Evolutionary conservation across 768 basidiomycete species (phyloP).

Genomic region (Collybiopsis luxurians): DNA sequence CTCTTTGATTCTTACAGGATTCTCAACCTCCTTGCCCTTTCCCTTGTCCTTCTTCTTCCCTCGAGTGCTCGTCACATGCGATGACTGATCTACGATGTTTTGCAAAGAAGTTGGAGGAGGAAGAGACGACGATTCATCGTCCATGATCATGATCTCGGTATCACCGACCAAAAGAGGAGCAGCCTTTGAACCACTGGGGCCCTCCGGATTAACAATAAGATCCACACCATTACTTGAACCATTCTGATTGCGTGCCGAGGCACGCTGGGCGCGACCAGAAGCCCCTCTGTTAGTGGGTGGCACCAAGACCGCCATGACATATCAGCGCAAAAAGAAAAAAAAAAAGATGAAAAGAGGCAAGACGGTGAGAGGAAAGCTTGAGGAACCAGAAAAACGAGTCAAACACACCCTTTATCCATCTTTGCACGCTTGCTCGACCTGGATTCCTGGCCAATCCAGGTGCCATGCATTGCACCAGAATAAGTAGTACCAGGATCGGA

Average conservation of each 20-base stretch:
- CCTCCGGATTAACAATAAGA: conserved; percentile 33
- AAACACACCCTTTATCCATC: conserved; percentile 68
- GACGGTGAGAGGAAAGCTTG: conserved; percentile 14
- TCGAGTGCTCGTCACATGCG: conserved; percentile 28
- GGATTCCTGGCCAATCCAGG: conserved; percentile 59
- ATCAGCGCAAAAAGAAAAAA: conserved; percentile 18
- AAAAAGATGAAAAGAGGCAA: conserved; percentile 19
- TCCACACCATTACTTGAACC: conserved; percentile 35
- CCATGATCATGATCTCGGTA: conserved; percentile 53
- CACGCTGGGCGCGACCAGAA: conserved; percentile 70
- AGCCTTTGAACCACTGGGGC: conserved; percentile 31
- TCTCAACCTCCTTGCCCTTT: conserved; percentile 42
- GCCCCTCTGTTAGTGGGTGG: conserved; percentile 39
- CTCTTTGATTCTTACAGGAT: conserved; percentile 46
- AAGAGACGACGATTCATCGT: conserved; percentile 53
- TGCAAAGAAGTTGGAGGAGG: conserved; percentile 64
- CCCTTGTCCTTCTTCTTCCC: conserved; percentile 47
- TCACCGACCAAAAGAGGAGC: conserved; percentile 41
- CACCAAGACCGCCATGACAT: conserved; percentile 20
- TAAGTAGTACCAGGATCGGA: conserved; percentile 89
- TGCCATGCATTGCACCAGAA: conserved; percentile 69
- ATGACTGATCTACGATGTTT: conserved; percentile 33
- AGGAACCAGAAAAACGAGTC: conserved; percentile 13
- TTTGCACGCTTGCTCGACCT: conserved; percentile 69
- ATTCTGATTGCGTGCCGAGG: conserved; percentile 65